phyloP scores from a whole-genome alignment of 176 grass and related monocot species.

The Cenchrus americanus region DNA sequence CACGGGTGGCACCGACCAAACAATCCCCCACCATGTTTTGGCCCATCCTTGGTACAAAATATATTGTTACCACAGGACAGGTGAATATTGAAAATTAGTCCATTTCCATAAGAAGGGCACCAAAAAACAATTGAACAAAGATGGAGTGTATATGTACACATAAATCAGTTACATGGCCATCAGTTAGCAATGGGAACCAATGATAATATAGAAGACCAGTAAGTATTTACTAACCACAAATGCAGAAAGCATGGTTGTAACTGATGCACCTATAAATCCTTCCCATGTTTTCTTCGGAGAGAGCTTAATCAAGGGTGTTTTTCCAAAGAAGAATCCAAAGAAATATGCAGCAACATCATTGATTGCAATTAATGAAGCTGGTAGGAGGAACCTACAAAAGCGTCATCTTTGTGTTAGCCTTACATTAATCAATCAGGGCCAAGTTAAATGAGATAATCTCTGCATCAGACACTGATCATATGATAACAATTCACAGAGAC shows the following conservation, averaged over 20 bases:
- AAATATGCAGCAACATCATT: slow-evolving; percentile 95
- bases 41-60: slow-evolving; percentile 9
- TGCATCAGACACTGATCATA: slow-evolving; percentile 7
- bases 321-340: slow-evolving; percentile 96
- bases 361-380: slow-evolving; percentile 83
- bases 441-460: too few species aligned
- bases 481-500: not conserved
- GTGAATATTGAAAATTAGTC: not conserved
- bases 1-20: not conserved
- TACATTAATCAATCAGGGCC: not conserved
- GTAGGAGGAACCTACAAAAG: slow-evolving; percentile 78
- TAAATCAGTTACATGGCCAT: not conserved
- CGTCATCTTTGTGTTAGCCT: slow-evolving; percentile 27
- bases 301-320: slow-evolving; percentile 91
- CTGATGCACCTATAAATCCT: slow-evolving; percentile 86
- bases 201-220: slow-evolving; percentile 22
- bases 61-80: not conserved
- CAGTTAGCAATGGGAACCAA: not conserved
- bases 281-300: slow-evolving; percentile 97
- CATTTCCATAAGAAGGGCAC: not conserved
- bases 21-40: not conserved
- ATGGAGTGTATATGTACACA: slow-evolving; percentile 1
- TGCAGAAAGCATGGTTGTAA: slow-evolving; percentile 81
- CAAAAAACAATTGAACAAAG: slow-evolving; percentile 8
- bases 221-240: slow-evolving; percentile 70